These are phyloP conservation scores for Hansenula sp. DNA, from an alignment of 1,139 yeast genomes.

Conservation along the genomic window DNA sequence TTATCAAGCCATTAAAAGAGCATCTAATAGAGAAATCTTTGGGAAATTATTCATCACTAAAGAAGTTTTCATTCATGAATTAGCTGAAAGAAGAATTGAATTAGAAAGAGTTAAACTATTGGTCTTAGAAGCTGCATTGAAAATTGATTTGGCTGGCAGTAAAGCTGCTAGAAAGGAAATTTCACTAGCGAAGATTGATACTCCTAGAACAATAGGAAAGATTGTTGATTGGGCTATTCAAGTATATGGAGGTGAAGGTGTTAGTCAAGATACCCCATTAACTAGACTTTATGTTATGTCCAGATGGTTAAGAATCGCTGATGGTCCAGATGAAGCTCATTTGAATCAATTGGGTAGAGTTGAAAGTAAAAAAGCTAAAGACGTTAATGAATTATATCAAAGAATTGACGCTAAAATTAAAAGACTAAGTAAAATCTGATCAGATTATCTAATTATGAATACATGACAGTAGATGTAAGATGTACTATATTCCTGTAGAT, in stretches of 20 bases:
- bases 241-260: constrained; percentile 67
- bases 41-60: constrained; percentile 51
- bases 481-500: too few relatives aligned
- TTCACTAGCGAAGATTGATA: constrained; percentile 65
- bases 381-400: constrained; percentile 15
- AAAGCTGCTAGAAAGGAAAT: constrained; percentile 56
- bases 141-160: constrained; percentile 53
- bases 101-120: constrained; percentile 54
- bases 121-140: constrained; percentile 63
- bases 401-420: constrained; percentile 13
- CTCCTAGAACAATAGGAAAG: constrained; percentile 52
- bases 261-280: constrained; percentile 55
- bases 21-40: constrained; percentile 50
- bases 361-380: constrained; percentile 24
- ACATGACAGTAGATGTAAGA: too few relatives aligned
- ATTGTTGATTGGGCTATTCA: constrained; percentile 68
- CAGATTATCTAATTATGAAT: too few relatives aligned
- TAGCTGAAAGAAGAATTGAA: constrained; percentile 57
- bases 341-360: constrained; percentile 47
- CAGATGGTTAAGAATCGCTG: constrained; percentile 65
- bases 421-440: constrained; percentile 17
- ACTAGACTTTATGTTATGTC: constrained; percentile 52
- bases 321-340: constrained; percentile 77
- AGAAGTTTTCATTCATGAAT: constrained; percentile 46
- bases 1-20: constrained; percentile 48